Percentiles rank a stretch among this genome's conserved stretches.
These are phyloP conservation scores for Tricharina praecox DNA, from an alignment of 495 filamentous ascomycete species.

Conservation along the genomic window DNA sequence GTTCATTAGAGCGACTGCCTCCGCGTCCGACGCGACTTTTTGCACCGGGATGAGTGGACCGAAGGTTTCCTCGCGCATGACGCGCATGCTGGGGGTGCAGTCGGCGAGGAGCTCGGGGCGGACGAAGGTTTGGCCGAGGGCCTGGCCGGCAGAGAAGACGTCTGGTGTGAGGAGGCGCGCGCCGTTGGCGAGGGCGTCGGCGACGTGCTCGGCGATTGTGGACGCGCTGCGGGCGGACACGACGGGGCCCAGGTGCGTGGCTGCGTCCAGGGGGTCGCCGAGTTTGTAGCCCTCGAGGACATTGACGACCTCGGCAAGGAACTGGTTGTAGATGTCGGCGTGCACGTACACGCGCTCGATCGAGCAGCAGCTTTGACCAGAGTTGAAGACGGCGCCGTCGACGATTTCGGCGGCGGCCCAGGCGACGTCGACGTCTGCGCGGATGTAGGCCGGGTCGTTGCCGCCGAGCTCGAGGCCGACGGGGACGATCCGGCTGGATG, in stretches of 20 bases:
- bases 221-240: constrained; percentile 58
- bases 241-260: constrained; percentile 75
- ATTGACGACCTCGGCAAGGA: constrained; percentile 58
- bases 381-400: constrained; percentile 90
- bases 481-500: constrained; percentile 59
- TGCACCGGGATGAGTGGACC: constrained; percentile 87
- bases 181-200: constrained; percentile 70
- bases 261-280: constrained; percentile 63
- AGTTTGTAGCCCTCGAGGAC: constrained; percentile 79
- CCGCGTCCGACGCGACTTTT: constrained; percentile 69
- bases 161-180: constrained; percentile 68
- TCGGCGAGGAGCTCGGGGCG: constrained; percentile 66
- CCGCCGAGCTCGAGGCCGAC: constrained; percentile 82
- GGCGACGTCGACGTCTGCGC: constrained; percentile 65
- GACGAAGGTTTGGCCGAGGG: constrained; percentile 46
- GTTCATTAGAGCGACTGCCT: constrained; percentile 80
- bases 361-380: constrained; percentile 88
- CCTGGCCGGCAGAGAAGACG: constrained; percentile 19
- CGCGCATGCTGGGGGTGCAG: constrained; percentile 68
- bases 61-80: constrained; percentile 95
- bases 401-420: constrained; percentile 90
- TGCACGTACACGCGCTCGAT: constrained; percentile 88
- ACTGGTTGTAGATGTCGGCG: constrained; percentile 61
- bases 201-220: constrained; percentile 62
- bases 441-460: constrained; percentile 82